Percentiles rank a stretch among this genome's conserved stretches.
Conservation (phyloP, 2,329 filamentous ascomycete genomes). For the Fulvia fulva region DNA sequence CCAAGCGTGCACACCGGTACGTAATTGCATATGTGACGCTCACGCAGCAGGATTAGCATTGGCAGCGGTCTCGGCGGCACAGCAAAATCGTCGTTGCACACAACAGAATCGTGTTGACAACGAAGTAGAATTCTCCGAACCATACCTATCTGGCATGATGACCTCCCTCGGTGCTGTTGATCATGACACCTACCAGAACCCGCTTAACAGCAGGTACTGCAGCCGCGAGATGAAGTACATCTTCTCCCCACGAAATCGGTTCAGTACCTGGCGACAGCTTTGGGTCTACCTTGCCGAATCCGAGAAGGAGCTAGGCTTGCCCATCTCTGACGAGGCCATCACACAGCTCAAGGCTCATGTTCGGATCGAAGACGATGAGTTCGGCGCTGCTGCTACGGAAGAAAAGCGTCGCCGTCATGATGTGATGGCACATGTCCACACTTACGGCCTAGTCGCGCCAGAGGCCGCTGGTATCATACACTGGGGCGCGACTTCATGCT, state of each 20-base stretch:
- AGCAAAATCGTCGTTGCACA: neutral
- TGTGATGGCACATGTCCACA: conserved; percentile 54
- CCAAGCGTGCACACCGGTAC: neutral
- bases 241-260: conserved; percentile 72
- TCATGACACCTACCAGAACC: conserved; percentile 27
- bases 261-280: conserved; percentile 76
- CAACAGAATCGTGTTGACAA: neutral
- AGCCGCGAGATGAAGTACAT: conserved; percentile 70
- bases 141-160: conserved; percentile 6
- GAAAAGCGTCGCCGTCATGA: conserved; percentile 44
- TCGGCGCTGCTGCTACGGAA: conserved; percentile 45
- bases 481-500: conserved; percentile 62
- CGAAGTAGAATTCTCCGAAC: neutral
- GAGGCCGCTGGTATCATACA: conserved; percentile 82
- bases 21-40: neutral
- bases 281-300: conserved; percentile 82
- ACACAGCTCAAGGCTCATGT: conserved; percentile 45
- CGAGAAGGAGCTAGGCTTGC: conserved; percentile 75
- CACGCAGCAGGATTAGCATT: neutral
- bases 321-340: conserved; percentile 63
- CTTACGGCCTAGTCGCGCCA: conserved; percentile 69
- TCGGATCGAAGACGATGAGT: conserved; percentile 46
- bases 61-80: neutral
- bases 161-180: conserved; percentile 5
- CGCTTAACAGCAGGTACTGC: conserved; percentile 69